These are phyloP conservation scores for Stachybotrys chartarum DNA, from an alignment of 2,329 filamentous ascomycete species.

Conservation along the genomic window DNA sequence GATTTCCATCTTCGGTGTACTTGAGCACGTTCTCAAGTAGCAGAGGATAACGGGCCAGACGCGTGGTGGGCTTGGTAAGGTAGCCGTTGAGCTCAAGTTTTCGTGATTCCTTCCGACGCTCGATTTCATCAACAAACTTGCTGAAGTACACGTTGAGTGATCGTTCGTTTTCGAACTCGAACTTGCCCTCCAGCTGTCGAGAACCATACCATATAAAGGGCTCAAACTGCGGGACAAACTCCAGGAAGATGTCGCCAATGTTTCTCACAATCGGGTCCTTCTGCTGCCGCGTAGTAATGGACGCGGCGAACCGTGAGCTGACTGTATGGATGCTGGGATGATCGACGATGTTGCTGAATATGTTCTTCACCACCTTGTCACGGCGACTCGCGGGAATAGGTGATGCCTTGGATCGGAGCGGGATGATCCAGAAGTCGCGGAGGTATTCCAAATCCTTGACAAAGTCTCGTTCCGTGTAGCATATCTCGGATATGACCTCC, in stretches of 20 bases:
- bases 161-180: slow-evolving; percentile 95
- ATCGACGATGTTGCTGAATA: slow-evolving; percentile 94
- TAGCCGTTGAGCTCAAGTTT: slow-evolving; percentile 98
- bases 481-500: slow-evolving; percentile 95
- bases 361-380: slow-evolving; percentile 85
- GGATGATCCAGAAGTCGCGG: slow-evolving; percentile 97
- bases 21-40: slow-evolving; percentile 88
- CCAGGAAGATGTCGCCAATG: slow-evolving; percentile 88
- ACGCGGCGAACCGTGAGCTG: slow-evolving; percentile 79
- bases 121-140: slow-evolving; percentile 93
- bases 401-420: slow-evolving; percentile 72
- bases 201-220: slow-evolving; percentile 96
- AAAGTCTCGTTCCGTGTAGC: slow-evolving; percentile 98
- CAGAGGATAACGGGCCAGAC: slow-evolving; percentile 87
- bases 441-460: slow-evolving; percentile 98
- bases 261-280: slow-evolving; percentile 82
- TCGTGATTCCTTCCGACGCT: slow-evolving; percentile 89
- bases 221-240: slow-evolving; percentile 86
- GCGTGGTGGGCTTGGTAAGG: slow-evolving; percentile 92
- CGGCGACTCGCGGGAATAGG: slow-evolving; percentile 83
- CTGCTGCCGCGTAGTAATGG: slow-evolving; percentile 85
- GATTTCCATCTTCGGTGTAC: slow-evolving; percentile 80
- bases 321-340: slow-evolving; percentile 74
- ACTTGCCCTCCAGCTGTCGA: slow-evolving; percentile 93
- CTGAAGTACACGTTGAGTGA: slow-evolving; percentile 76